Conservation (phyloP, 225 moss, liverwort and hornwort genomes). For the Physcomitrium patens region DNA sequence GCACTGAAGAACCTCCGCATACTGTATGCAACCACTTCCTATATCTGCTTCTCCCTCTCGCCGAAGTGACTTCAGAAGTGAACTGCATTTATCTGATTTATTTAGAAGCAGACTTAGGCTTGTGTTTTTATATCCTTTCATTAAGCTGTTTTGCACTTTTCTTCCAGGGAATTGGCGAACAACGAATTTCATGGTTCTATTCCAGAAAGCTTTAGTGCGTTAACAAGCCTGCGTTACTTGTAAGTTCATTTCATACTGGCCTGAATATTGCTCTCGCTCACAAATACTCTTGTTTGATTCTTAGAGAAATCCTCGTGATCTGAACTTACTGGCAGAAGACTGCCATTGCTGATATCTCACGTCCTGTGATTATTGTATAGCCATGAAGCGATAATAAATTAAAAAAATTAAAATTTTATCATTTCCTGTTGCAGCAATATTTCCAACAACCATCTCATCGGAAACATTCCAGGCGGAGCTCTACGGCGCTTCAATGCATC, state of each 20-base stretch:
- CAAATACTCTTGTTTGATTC: not conserved
- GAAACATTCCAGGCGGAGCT: slow-evolving; percentile 33
- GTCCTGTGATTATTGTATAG: not conserved
- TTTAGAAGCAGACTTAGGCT: not conserved
- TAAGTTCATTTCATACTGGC: slow-evolving; percentile 18
- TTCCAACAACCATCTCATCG: slow-evolving; percentile 31
- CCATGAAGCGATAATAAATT: not conserved
- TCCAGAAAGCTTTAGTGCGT: slow-evolving; percentile 30
- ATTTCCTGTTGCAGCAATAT: slow-evolving; percentile 19
- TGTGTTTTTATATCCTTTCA: not conserved
- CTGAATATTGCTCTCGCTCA: not conserved
- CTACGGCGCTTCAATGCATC: slow-evolving; percentile 33
- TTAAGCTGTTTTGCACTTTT: not conserved
- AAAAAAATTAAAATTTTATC: too few species aligned
- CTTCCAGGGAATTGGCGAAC: slow-evolving; percentile 32
- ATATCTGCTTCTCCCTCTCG: not conserved
- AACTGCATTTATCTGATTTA: not conserved
- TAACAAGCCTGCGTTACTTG: slow-evolving; percentile 26
- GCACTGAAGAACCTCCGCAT: slow-evolving; percentile 23
- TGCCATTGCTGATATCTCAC: not conserved
- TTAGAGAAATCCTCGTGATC: not conserved
- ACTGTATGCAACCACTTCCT: slow-evolving; percentile 21
- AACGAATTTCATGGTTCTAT: slow-evolving; percentile 33
- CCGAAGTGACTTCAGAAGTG: not conserved
- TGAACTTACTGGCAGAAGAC: not conserved